Evolutionary conservation across 768 basidiomycete genomes (phyloP).

Genomic region (Lentinus brumalis): DNA sequence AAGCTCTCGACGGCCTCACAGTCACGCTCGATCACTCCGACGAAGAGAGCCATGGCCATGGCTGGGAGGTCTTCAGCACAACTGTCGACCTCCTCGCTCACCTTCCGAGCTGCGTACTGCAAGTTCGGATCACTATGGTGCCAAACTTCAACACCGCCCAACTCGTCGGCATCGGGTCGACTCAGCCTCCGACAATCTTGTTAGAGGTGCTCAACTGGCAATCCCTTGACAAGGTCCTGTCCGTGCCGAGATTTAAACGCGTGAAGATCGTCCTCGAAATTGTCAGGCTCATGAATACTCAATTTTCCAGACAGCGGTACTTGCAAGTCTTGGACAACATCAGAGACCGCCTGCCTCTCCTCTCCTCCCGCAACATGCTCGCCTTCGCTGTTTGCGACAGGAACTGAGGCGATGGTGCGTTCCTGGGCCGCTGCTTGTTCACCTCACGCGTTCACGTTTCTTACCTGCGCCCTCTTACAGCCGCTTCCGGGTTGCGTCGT

Average conservation of each 20-base stretch:
- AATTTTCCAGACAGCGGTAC: neutral
- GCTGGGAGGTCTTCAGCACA: neutral
- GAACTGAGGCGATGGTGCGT: too few species aligned
- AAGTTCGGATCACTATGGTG: neutral
- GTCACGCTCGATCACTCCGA: neutral
- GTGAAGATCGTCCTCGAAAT: neutral
- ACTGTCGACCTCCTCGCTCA: neutral
- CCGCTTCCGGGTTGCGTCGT: too few species aligned
- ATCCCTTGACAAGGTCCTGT: neutral
- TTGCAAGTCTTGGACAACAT: neutral
- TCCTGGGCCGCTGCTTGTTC: too few species aligned
- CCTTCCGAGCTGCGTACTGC: neutral
- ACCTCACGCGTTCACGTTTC: too few species aligned
- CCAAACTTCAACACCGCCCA: neutral
- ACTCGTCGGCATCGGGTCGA: too few species aligned
- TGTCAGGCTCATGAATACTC: neutral
- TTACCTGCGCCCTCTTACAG: too few species aligned
- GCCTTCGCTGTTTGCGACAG: too few species aligned
- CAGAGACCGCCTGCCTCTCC: neutral
- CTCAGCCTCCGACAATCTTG: neutral
- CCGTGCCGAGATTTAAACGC: neutral
- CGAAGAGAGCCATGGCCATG: neutral
- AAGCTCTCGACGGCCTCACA: neutral
- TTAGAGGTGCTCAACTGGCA: neutral
- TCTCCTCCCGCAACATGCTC: too few species aligned